phyloP scores from a whole-genome alignment of 176 grass and related monocot genomes.

The Oryza meridionalis region DNA sequence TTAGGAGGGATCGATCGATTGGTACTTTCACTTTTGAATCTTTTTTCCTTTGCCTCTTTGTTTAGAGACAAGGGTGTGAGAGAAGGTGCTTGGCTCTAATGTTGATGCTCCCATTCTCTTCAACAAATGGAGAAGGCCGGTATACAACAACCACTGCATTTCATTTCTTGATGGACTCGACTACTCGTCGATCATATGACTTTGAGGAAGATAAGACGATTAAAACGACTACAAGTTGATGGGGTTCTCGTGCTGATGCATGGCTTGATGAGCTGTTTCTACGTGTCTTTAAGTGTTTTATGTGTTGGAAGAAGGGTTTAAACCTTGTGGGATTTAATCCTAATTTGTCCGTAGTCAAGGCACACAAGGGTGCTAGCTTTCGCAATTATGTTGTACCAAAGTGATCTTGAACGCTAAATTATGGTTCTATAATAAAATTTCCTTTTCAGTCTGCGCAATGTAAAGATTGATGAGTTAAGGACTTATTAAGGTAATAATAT shows the following conservation, averaged over 20 bases:
- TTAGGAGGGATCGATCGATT: constrained; percentile 36
- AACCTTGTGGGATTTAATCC: background rate
- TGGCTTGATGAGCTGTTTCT: background rate
- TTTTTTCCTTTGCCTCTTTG: constrained; percentile 25
- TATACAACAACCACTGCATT: background rate
- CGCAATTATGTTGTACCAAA: background rate
- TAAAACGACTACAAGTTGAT: background rate
- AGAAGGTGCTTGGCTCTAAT: background rate
- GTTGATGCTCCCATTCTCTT: constrained; percentile 11
- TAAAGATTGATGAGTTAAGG: background rate
- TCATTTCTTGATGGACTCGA: background rate
- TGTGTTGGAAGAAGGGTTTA: background rate
- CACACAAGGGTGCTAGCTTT: background rate
- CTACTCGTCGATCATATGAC: background rate
- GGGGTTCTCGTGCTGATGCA: background rate
- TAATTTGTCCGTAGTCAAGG: background rate
- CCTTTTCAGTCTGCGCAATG: background rate
- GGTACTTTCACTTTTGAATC: constrained; percentile 22
- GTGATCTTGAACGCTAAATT: background rate
- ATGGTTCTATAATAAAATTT: background rate
- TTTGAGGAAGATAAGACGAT: background rate
- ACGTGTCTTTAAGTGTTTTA: background rate
- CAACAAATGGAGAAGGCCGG: constrained; percentile 17
- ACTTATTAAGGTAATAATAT: background rate
- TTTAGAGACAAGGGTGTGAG: constrained; percentile 15